A percentile compares a stretch with the other conserved stretches of the same genome.
Evolutionary conservation across 495 filamentous ascomycete species (phyloP).

Genomic region (Friedmanniomyces simplex): DNA sequence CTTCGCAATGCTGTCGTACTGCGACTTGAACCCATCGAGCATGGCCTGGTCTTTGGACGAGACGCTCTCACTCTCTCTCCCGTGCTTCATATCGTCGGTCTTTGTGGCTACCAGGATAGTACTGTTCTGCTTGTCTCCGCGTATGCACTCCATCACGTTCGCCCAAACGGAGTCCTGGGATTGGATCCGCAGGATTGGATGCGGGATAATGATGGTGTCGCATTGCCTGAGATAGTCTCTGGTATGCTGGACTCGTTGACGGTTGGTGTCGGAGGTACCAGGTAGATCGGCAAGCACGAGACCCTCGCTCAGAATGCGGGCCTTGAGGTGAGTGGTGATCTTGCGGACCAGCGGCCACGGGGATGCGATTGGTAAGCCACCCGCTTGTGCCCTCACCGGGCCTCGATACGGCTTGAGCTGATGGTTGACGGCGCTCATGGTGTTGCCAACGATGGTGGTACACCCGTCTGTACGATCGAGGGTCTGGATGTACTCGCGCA

Average conservation of each 20-base stretch:
- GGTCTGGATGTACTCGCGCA: neutral
- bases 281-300: slow-evolving; percentile 5
- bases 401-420: neutral
- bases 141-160: neutral
- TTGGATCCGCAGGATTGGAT: neutral
- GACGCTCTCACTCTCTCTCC: neutral
- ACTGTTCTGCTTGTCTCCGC: neutral
- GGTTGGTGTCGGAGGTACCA: slow-evolving; percentile 1
- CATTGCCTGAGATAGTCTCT: neutral
- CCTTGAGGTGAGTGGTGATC: neutral
- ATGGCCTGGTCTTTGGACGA: neutral
- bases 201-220: slow-evolving; percentile 3
- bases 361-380: neutral
- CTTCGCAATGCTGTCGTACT: neutral
- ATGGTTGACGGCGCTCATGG: neutral
- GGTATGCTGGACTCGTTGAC: slow-evolving; percentile 1
- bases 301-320: neutral
- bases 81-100: neutral
- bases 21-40: neutral
- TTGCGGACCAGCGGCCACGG: slow-evolving; percentile 4
- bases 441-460: neutral
- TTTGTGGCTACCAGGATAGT: neutral
- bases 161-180: neutral
- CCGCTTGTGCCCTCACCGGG: neutral
- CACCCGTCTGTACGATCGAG: neutral